A percentile compares a stretch with the other conserved stretches of the same genome.
phyloP scores from a whole-genome alignment of 305 asterid species.

The Solanum hybrid region DNA sequence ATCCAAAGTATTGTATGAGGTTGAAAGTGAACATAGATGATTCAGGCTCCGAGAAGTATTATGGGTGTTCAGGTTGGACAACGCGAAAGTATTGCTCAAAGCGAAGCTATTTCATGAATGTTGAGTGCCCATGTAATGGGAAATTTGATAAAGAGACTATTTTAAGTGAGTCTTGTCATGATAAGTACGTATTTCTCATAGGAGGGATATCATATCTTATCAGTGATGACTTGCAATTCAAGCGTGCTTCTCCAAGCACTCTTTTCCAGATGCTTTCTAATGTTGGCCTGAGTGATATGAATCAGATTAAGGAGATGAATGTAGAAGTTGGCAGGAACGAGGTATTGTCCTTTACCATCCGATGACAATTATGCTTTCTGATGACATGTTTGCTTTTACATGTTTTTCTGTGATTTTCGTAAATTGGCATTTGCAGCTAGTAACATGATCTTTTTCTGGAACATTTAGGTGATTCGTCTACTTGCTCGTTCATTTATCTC shows the following conservation, averaged over 20 bases:
- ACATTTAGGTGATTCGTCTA: background rate
- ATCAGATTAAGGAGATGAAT: background rate
- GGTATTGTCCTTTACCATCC: background rate
- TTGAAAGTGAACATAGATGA: constrained; percentile 10
- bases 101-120: background rate
- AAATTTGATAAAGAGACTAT: background rate
- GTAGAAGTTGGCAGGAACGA: background rate
- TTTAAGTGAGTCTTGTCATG: background rate
- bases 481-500: background rate
- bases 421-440: background rate
- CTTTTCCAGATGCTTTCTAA: background rate
- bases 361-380: background rate
- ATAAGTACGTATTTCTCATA: background rate
- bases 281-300: background rate
- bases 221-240: constrained; percentile 3
- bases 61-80: background rate
- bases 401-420: background rate
- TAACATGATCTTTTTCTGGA: background rate
- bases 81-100: background rate
- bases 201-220: background rate
- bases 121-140: background rate
- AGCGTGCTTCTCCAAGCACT: background rate
- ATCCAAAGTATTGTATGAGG: background rate
- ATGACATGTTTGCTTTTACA: background rate
- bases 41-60: background rate